Conservation (phyloP, 768 basidiomycete genomes). For the Amanita inopinata region DNA sequence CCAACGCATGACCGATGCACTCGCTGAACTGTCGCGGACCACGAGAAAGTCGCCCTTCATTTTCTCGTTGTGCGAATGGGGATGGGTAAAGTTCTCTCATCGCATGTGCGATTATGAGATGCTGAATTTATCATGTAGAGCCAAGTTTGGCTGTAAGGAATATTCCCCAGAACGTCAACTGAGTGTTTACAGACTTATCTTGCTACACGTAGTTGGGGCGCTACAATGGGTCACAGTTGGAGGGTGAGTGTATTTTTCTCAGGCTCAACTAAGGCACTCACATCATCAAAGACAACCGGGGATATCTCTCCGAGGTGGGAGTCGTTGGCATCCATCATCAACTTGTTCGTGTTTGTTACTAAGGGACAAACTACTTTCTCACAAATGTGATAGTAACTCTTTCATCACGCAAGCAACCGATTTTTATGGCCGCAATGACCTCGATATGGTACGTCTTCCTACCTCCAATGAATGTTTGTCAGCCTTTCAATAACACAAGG, state of each 20-base stretch:
- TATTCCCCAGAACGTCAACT: not conserved
- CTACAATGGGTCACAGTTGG: constrained; percentile 56
- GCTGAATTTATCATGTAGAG: constrained; percentile 22
- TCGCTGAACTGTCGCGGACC: constrained; percentile 34
- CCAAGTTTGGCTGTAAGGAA: constrained; percentile 41
- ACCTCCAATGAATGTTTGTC: not conserved
- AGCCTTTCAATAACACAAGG: not conserved
- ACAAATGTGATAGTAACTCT: constrained; percentile 38
- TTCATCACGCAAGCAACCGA: constrained; percentile 56
- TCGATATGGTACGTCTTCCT: constrained; percentile 45
- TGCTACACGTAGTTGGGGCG: constrained; percentile 34
- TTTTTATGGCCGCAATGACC: constrained; percentile 58
- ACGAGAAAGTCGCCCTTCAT: constrained; percentile 37
- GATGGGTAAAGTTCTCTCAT: constrained; percentile 30
- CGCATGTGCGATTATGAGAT: not conserved
- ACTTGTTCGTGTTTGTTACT: constrained; percentile 29
- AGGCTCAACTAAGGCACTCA: not conserved
- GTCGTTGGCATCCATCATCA: constrained; percentile 48
- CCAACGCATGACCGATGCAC: constrained; percentile 53
- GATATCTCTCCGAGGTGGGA: constrained; percentile 46
- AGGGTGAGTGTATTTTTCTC: constrained; percentile 28
- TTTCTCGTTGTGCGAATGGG: constrained; percentile 59
- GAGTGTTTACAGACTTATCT: not conserved
- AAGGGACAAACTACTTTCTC: not conserved
- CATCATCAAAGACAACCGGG: constrained; percentile 33